Percentiles rank a stretch among this genome's conserved stretches.
phyloP scores from a whole-genome alignment of 192 early-diverging fungal genomes.

The Backusella tarrabulga region DNA sequence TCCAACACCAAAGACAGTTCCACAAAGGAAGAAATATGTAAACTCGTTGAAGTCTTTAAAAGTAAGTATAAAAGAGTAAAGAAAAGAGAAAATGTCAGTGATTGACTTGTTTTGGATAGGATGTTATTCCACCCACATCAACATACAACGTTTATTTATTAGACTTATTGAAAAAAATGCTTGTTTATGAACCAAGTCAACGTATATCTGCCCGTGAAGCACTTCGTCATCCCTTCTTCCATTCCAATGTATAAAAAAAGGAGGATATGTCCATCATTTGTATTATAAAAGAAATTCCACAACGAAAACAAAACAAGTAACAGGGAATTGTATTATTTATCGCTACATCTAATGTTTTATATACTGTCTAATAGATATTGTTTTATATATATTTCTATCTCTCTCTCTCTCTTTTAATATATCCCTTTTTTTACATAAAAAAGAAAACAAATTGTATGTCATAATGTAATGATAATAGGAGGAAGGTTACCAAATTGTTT shows the following conservation, averaged over 20 bases:
- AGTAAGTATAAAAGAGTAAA: slow-evolving; percentile 34
- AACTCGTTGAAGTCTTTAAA: slow-evolving; percentile 52
- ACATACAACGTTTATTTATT: slow-evolving; percentile 49
- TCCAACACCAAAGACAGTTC: slow-evolving; percentile 54
- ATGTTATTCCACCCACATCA: slow-evolving; percentile 46
- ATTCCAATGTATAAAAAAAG: background rate
- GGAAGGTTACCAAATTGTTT: no score
- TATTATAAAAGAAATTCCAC: background rate
- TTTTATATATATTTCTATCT: no score
- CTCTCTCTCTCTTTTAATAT: no score
- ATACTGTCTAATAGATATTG: background rate
- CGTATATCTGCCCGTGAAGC: slow-evolving; percentile 85
- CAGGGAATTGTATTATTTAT: background rate
- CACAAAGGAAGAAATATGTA: slow-evolving; percentile 62
- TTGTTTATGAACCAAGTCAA: slow-evolving; percentile 76
- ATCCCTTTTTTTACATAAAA: no score
- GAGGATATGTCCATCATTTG: background rate
- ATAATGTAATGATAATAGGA: no score
- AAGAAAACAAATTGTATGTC: no score
- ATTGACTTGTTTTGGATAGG: slow-evolving; percentile 22
- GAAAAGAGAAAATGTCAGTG: background rate
- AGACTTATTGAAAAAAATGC: slow-evolving; percentile 70
- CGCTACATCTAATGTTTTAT: background rate
- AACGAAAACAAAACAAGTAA: background rate
- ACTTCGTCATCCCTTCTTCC: slow-evolving; percentile 81